phyloP scores from a whole-genome alignment of 2,329 filamentous ascomycete species.

The Graphiopsis chlorocephala region DNA sequence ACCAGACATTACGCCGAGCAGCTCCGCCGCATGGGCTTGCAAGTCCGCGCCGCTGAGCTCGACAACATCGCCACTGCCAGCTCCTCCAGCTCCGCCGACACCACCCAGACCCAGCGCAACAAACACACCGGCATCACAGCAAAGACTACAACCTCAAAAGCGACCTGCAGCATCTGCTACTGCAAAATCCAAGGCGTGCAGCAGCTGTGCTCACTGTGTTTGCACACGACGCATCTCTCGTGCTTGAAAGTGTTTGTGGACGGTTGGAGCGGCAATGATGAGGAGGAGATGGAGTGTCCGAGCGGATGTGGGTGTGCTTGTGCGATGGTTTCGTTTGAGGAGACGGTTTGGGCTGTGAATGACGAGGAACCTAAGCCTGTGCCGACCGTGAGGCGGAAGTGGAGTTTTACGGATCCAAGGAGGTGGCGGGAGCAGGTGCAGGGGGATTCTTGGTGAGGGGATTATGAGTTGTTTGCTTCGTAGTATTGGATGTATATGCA shows the following conservation, averaged over 20 bases:
- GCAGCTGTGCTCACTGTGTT: slow-evolving; percentile 32
- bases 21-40: slow-evolving; percentile 57
- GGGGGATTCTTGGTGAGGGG: slow-evolving; percentile 16
- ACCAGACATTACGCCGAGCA: slow-evolving; percentile 57
- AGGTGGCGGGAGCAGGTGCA: slow-evolving; percentile 24
- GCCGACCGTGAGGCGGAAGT: slow-evolving; percentile 21
- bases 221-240: slow-evolving; percentile 29
- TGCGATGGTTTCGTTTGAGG: slow-evolving; percentile 17
- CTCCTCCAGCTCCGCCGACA: not conserved
- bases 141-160: not conserved
- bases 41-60: slow-evolving; percentile 55
- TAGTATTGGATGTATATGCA: not conserved
- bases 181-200: slow-evolving; percentile 26
- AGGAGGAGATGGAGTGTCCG: slow-evolving; percentile 27
- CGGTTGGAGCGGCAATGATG: slow-evolving; percentile 5
- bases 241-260: slow-evolving; percentile 26
- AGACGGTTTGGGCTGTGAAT: slow-evolving; percentile 3
- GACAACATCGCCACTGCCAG: slow-evolving; percentile 50
- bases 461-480: not conserved
- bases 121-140: not conserved
- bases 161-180: slow-evolving; percentile 30
- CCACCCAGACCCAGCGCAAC: not conserved
- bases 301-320: slow-evolving; percentile 34
- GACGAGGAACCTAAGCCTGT: not conserved
- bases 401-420: slow-evolving; percentile 29